Evolutionary conservation across 208 protist species (phyloP).

Genomic region (Acanthamoeba lenticulata): DNA sequence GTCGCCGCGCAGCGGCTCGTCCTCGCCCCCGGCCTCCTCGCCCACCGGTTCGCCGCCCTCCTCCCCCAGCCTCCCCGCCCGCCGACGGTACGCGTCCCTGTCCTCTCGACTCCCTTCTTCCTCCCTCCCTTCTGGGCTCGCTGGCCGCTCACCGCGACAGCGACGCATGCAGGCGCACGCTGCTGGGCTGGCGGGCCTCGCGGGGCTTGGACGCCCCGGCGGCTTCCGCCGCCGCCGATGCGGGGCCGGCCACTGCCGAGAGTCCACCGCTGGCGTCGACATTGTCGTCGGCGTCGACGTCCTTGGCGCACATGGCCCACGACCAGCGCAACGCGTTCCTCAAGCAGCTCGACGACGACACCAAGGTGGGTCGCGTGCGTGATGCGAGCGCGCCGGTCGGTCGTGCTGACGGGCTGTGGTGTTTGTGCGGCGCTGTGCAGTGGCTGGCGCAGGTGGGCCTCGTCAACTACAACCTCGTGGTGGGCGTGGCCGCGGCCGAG

Average conservation of each 20-base stretch:
- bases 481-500: not conserved
- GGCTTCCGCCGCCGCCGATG: no score
- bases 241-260: not conserved
- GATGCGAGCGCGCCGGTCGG: no score
- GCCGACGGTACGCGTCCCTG: not conserved
- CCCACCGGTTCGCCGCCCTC: not conserved
- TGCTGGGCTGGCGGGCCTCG: not conserved
- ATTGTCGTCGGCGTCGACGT: not conserved
- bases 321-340: not conserved
- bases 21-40: not conserved
- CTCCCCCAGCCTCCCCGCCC: not conserved
- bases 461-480: not conserved
- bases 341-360: not conserved
- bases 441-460: conserved; percentile 7
- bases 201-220: not conserved
- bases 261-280: not conserved
- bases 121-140: not conserved
- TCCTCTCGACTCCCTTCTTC: not conserved
- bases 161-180: not conserved
- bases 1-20: not conserved
- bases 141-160: not conserved
- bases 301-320: not conserved
- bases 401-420: no score
- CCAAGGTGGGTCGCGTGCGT: not conserved
- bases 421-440: not conserved